Percentiles rank a stretch among this genome's conserved stretches.
Evolutionary conservation across 176 grass and related monocot species (phyloP).

Genomic region (Echinochloa phyllopogon): DNA sequence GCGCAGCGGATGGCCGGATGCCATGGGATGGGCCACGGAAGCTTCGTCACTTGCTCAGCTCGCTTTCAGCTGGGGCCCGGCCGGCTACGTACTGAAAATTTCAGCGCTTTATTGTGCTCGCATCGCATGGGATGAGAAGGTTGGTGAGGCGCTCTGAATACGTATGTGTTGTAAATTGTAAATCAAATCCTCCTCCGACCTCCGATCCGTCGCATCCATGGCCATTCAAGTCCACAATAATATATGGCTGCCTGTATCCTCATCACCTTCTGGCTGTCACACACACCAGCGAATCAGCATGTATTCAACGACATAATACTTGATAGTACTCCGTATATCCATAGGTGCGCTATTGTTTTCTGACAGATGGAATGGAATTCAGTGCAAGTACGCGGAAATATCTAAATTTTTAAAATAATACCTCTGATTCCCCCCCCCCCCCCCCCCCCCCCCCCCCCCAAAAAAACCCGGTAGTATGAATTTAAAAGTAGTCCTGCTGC

Average conservation of each 20-base stretch:
- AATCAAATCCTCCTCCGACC: background rate
- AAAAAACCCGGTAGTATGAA: background rate
- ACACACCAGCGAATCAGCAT: slow-evolving; percentile 11
- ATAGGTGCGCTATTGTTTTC: no score
- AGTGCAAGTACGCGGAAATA: background rate
- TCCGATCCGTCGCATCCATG: background rate
- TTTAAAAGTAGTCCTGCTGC: background rate
- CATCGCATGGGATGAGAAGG: background rate
- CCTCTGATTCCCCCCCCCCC: no score
- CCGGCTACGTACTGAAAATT: background rate
- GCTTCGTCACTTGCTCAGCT: background rate
- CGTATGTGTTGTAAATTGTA: background rate
- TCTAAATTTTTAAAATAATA: no score
- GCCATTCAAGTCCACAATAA: background rate
- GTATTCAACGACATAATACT: slow-evolving; percentile 9
- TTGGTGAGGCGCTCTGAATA: background rate
- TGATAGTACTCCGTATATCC: no score
- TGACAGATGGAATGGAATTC: background rate
- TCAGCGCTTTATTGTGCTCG: background rate
- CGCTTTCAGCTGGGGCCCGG: background rate
- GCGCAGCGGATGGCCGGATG: no score
- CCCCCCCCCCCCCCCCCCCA: no score
- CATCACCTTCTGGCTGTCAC: slow-evolving; percentile 39
- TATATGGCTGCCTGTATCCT: slow-evolving; percentile 1
- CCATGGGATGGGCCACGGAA: background rate